Conservation (phyloP, 768 basidiomycete genomes). For the Lactarius quietus region DNA sequence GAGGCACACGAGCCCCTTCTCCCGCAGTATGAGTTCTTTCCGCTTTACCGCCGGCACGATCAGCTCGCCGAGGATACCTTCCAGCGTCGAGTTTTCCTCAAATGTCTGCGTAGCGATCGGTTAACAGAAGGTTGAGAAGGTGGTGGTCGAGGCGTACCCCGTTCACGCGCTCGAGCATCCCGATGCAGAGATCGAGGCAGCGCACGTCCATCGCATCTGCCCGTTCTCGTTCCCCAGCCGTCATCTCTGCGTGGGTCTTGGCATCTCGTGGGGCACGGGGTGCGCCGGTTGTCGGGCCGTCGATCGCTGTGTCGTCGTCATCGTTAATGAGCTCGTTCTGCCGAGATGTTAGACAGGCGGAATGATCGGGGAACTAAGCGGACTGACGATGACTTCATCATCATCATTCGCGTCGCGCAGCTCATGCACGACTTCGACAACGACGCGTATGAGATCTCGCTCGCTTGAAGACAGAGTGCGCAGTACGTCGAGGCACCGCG, state of each 20-base stretch:
- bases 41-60: constrained; percentile 89
- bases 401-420: constrained; percentile 56
- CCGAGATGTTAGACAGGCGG: not conserved
- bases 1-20: constrained; percentile 75
- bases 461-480: constrained; percentile 68
- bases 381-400: constrained; percentile 31
- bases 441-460: constrained; percentile 79
- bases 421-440: constrained; percentile 85
- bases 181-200: constrained; percentile 73
- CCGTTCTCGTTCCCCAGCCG: constrained; percentile 55
- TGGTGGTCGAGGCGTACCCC: constrained; percentile 52
- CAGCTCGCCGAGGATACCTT: constrained; percentile 69
- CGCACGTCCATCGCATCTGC: constrained; percentile 66
- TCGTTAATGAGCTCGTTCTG: constrained; percentile 30
- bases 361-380: not conserved
- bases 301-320: constrained; percentile 37
- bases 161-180: constrained; percentile 83
- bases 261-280: constrained; percentile 28
- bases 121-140: not conserved
- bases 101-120: constrained; percentile 39
- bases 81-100: constrained; percentile 66
- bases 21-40: constrained; percentile 77
- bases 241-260: constrained; percentile 42
- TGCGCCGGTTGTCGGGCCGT: constrained; percentile 29
- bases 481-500: constrained; percentile 80